phyloP scores from a whole-genome alignment of 148 eudicot species.

The Chenopodium suecicum region DNA sequence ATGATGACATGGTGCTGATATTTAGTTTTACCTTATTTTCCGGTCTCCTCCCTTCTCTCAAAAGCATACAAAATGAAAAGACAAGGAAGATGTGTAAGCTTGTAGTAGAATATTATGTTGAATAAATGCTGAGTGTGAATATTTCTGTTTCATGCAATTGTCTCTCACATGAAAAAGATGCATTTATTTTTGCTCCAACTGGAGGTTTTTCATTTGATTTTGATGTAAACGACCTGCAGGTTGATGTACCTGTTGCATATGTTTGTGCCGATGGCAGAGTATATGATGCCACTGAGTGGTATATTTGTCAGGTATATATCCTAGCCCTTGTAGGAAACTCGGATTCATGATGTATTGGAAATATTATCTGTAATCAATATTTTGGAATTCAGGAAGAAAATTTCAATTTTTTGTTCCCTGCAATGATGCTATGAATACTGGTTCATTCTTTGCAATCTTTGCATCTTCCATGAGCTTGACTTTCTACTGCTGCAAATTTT shows the following conservation, averaged over 20 bases:
- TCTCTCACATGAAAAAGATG: not conserved
- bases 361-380: not conserved
- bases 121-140: not conserved
- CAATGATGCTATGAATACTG: not conserved
- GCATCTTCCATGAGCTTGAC: not conserved
- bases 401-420: not conserved
- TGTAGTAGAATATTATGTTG: not conserved
- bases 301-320: conserved; percentile 79
- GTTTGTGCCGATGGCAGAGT: conserved; percentile 89
- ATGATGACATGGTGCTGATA: not conserved
- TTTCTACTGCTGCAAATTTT: not conserved
- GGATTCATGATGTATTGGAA: not conserved
- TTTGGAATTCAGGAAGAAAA: not conserved
- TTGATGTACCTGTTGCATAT: conserved; percentile 77
- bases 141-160: not conserved
- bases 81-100: not conserved
- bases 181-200: not conserved
- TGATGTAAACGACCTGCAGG: conserved; percentile 45
- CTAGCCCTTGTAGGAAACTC: not conserved
- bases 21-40: not conserved
- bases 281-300: conserved; percentile 93
- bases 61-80: not conserved
- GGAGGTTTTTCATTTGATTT: conserved; percentile 3
- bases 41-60: not conserved
- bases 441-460: not conserved